A percentile compares a stretch with the other conserved stretches of the same genome.
Evolutionary conservation across 768 basidiomycete genomes (phyloP).

Genomic region (Boletus reticuloceps): DNA sequence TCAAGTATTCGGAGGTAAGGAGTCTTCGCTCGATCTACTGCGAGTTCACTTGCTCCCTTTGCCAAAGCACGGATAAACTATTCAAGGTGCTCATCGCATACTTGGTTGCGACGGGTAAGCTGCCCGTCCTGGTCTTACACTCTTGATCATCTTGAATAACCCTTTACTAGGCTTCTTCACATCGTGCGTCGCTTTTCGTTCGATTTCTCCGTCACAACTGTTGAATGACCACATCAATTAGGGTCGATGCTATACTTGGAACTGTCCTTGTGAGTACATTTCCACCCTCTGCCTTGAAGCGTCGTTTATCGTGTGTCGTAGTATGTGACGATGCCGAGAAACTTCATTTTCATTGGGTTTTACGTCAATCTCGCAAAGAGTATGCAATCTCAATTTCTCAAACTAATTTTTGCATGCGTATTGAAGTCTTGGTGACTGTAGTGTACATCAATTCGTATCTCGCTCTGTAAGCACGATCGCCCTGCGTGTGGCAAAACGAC

Average conservation of each 20-base stretch:
- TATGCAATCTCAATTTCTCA: conserved; percentile 28
- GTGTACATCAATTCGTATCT: conserved; percentile 58
- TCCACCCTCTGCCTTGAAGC: no score
- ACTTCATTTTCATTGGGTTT: conserved; percentile 51
- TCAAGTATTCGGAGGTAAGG: conserved; percentile 46
- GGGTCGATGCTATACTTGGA: conserved; percentile 44
- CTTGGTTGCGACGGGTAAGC: conserved; percentile 50
- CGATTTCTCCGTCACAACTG: not conserved
- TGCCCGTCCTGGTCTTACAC: conserved; percentile 12
- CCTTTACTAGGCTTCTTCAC: conserved; percentile 37
- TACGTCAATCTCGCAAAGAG: conserved; percentile 52
- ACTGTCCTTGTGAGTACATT: conserved; percentile 36
- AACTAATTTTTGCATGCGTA: not conserved
- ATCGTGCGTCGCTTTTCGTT: conserved; percentile 31
- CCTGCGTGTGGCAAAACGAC: not conserved
- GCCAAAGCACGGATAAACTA: conserved; percentile 46
- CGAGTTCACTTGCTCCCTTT: not conserved
- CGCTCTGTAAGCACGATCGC: conserved; percentile 33
- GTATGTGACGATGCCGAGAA: conserved; percentile 49
- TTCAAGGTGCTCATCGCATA: conserved; percentile 47
- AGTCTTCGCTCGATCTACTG: not conserved
- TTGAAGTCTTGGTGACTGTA: conserved; percentile 15
- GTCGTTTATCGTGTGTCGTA: conserved; percentile 3
- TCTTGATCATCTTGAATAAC: not conserved
- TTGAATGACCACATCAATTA: conserved; percentile 18